Evolutionary conservation across 345 rosid species (phyloP), one percentile per base, ranked within the genome.

Genomic region (Capsella bursapastoris): DNA sequence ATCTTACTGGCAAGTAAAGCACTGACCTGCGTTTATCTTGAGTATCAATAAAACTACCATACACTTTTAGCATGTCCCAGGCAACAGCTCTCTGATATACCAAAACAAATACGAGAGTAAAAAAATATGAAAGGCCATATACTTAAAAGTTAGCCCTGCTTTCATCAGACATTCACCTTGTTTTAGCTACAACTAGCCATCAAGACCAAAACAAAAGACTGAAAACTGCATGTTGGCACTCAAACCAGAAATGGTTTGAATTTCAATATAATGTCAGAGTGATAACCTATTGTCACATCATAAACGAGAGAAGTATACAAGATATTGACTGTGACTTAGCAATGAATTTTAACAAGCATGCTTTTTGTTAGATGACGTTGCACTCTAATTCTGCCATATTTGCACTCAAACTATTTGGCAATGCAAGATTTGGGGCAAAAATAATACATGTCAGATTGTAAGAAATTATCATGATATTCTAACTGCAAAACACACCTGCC

Each of bases 41-140:
- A 70, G 90, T 72, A 60, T 89, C 93, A 73, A 95, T 72, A 82
- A 92, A 95, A 71, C 85, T 84, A 78, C 90, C 80, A 64, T 95
- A 92, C 75, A 95, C 91, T 86, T 70, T 90, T 73, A 95, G 87
- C 98, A 95, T 92, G 85, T 95, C 99, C 99, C 96, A 90, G 0
- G 97, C 94, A 76, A 83, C 86, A 66, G 96, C 98, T 51, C 83
- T 83, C 98, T 92, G 83, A 70, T 53, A 64, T 7, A 10, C 4
- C 72, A 56, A 9, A 73, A 67, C 65, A 76, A 57, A 38, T 16
- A 48, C 53, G 25, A 34, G 60, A 28, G 34, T 75, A 10, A 28
- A 35, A 34, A 41, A 25, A 40, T 11, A 32, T 48, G 3, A 40
- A 38, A 29, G 31, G 16, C 72, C 25, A 64, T 40, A 57, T 32